Conservation (phyloP, 331 rosid species). For the Malus hybrid region DNA sequence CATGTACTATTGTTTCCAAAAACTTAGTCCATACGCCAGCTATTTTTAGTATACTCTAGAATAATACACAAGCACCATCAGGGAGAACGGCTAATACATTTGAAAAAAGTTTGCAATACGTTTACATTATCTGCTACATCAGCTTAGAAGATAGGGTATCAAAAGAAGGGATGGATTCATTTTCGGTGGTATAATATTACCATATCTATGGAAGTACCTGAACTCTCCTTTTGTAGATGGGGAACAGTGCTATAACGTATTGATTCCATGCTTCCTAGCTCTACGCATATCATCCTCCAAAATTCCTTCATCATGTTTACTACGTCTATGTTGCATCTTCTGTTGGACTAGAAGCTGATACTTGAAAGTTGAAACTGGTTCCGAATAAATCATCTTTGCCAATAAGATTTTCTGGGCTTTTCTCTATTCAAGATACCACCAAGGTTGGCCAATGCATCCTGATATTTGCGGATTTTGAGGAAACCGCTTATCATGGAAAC, state of each 20-base stretch:
- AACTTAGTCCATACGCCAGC: not conserved
- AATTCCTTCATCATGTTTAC: not conserved
- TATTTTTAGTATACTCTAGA: not conserved
- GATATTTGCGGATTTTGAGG: conserved; percentile 66
- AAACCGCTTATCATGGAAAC: conserved; percentile 61
- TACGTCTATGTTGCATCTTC: not conserved
- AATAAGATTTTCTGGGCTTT: conserved; percentile 37
- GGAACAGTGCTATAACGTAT: not conserved
- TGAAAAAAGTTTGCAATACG: not conserved
- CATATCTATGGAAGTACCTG: not conserved
- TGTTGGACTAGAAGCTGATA: not conserved
- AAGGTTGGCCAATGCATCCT: conserved; percentile 73
- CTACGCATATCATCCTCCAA: not conserved
- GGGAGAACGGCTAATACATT: not conserved
- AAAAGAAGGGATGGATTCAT: not conserved
- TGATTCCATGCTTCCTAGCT: not conserved
- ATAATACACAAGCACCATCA: not conserved
- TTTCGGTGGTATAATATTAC: not conserved
- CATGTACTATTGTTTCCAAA: not conserved
- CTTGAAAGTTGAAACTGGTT: not conserved
- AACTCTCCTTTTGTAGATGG: not conserved
- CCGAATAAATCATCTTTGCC: conserved; percentile 15
- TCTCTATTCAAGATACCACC: conserved; percentile 55
- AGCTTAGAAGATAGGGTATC: not conserved
- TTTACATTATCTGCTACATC: not conserved